A percentile compares a stretch with the other conserved stretches of the same genome.
phyloP scores from a whole-genome alignment of 176 grass and related monocot genomes.

The Triticum aestivum region IWGSC_CS_RefSeq_v2.1 NC_057798.1:497473779-497474278 shows the following conservation, averaged over 20 bases:
- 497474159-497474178: background rate
- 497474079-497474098: background rate
- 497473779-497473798: background rate
- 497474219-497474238: constrained; percentile 33
- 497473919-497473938: constrained; percentile 21
- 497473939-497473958: constrained; percentile 7
- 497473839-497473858: constrained; percentile 11
- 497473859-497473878: constrained; percentile 11
- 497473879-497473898: background rate
- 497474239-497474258: constrained; percentile 44
- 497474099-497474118: background rate
- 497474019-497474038: background rate
- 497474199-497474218: background rate
- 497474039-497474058: background rate
- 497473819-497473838: constrained; percentile 32
- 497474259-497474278: constrained; percentile 23
- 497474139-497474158: background rate
- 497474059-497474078: background rate
- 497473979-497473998: background rate
- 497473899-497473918: background rate
- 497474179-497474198: background rate
- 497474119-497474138: background rate
- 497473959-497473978: constrained; percentile 17
- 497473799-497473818: background rate
- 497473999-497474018: background rate